Conservation (phyloP, 2,329 filamentous ascomycete species). For the Pseudocercospora crystallina region DNA sequence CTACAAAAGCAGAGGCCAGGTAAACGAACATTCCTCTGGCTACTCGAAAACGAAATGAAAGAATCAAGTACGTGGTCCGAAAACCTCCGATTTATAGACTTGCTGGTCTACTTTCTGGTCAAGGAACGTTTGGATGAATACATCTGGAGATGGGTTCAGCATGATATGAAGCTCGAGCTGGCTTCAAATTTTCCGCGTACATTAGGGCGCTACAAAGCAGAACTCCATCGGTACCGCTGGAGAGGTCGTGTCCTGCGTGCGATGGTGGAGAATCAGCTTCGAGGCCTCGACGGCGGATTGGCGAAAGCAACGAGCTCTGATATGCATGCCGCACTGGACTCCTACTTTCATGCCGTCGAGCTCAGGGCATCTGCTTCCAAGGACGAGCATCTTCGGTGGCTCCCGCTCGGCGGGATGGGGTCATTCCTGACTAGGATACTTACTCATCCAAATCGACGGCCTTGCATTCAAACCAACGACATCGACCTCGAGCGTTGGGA, state of each 20-base stretch:
- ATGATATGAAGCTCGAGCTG: constrained; percentile 15
- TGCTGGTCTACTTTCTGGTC: constrained; percentile 28
- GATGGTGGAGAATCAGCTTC: constrained; percentile 15
- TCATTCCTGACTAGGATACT: constrained; percentile 1
- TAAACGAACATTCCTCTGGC: constrained; percentile 31
- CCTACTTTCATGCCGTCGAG: constrained; percentile 11
- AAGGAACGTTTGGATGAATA: constrained; percentile 29
- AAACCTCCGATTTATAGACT: constrained; percentile 21
- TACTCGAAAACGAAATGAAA: constrained; percentile 24
- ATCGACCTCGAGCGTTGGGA: constrained; percentile 17
- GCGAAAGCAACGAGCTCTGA: not conserved
- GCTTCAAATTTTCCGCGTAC: not conserved
- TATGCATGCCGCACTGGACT: constrained; percentile 18
- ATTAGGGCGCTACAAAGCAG: not conserved
- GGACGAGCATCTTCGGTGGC: constrained; percentile 9
- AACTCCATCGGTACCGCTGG: constrained; percentile 21
- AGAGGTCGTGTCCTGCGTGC: constrained; percentile 21
- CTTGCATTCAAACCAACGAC: not conserved
- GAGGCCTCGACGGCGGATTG: not conserved
- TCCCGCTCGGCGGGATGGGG: constrained; percentile 1
- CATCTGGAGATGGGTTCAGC: constrained; percentile 33
- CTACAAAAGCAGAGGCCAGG: constrained; percentile 26
- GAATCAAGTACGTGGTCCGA: constrained; percentile 22
- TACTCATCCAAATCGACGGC: not conserved
- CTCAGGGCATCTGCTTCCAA: constrained; percentile 1